Evolutionary conservation across 2,329 filamentous ascomycete genomes (phyloP).

Genomic region (Ascocoryne sarcoides): DNA sequence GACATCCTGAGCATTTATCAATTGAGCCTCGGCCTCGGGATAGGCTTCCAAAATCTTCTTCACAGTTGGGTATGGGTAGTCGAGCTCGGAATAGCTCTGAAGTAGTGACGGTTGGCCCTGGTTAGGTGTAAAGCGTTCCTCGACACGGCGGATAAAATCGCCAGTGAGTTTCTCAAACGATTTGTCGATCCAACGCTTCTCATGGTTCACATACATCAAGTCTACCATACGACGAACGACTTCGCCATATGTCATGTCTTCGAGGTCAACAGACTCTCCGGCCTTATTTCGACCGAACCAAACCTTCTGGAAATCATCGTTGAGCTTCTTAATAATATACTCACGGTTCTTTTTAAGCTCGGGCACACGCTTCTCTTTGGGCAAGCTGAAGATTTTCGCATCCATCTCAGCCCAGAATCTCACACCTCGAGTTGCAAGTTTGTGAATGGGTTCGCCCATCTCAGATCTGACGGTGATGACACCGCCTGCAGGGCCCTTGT

Average conservation of each 20-base stretch:
- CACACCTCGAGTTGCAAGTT: constrained; percentile 93
- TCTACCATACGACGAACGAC: constrained; percentile 82
- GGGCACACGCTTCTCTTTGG: constrained; percentile 79
- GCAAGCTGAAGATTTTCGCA: constrained; percentile 91
- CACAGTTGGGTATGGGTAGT: constrained; percentile 69
- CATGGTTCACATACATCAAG: constrained; percentile 84
- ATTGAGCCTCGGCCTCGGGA: constrained; percentile 76
- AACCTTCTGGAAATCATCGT: constrained; percentile 93
- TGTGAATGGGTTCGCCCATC: constrained; percentile 99
- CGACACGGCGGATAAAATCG: constrained; percentile 92
- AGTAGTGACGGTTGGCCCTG: constrained; percentile 69
- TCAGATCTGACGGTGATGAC: constrained; percentile 95
- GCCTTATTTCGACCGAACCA: constrained; percentile 86
- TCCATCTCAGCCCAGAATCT: constrained; percentile 99
- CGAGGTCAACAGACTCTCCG: constrained; percentile 75
- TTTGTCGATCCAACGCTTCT: constrained; percentile 83
- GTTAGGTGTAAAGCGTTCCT: constrained; percentile 82
- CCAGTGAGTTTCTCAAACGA: constrained; percentile 77
- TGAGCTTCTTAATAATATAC: constrained; percentile 91
- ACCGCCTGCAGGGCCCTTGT: constrained; percentile 83
- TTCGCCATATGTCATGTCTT: constrained; percentile 93
- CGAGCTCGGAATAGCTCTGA: constrained; percentile 82
- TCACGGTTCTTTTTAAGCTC: constrained; percentile 83
- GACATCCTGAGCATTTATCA: constrained; percentile 97
- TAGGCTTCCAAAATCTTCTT: constrained; percentile 75